Base-by-base conservation (phyloP, 2,329 filamentous ascomycete species). In the Neonectria hederae region DNA sequence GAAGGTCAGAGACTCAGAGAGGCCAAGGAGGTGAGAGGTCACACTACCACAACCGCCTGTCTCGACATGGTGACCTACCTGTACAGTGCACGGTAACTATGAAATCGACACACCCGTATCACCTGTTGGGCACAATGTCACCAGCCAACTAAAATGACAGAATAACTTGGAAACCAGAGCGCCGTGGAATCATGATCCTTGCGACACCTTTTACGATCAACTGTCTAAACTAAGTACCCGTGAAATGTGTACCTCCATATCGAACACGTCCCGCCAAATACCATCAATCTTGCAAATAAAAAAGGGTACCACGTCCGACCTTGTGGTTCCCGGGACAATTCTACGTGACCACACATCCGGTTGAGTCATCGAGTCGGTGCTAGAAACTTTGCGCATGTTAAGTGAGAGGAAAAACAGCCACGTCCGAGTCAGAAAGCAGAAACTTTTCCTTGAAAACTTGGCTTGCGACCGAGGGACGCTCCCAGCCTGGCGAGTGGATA, bases 181-280 rank as follows among this genome's bases (percentile, higher is more conserved):
- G 55, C 40, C 45, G 21, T 28, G n/a, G 55, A 54, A 30, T 21
- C 26, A 46, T 49, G 14, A 59, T 59, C 61, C 61, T 40, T 38
- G 24, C 24, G 51, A 61, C 62, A 64, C 56, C 57, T 66, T 69
- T 71, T 74, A 72, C 65, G 65, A 55, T 64, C 57, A 69, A 73
- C 61, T 70, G 62, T 73, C 72, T 74, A 74, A 73, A 72, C 72
- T 73, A 73, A 72, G 70, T 73, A 74, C 66, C 65, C 71, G 65
- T 66, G 71, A 72, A 51, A 71, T 63, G 55, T 66, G 64, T 70
- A 72, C 72, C 67, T 67, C 71, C 72, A 64, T 69, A 67, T 65
- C 55, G 70, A 71, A 70, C 63, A 65, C 67, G 66, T 60, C 65
- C 54, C 56, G 63, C 60, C 70, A 68, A 66, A 68, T 66, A 65